Conservation (phyloP, 2,329 filamentous ascomycete genomes). For the Elsinoe necatrix region DNA sequence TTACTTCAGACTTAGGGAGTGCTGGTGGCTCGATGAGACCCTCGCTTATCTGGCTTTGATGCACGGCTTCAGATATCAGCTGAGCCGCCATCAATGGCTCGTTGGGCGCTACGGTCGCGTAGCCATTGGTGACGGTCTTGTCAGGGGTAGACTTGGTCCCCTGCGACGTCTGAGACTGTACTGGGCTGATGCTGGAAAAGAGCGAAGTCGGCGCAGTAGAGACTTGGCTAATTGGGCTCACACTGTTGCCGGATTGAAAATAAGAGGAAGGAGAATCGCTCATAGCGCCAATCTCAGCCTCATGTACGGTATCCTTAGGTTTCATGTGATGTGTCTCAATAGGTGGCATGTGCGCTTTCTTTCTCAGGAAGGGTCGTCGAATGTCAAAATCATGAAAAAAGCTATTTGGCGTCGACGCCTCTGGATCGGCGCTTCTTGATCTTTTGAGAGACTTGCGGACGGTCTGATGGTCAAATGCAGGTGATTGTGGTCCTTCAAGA, state of each 20-base stretch:
- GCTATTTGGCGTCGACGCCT: background rate
- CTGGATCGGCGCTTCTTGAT: background rate
- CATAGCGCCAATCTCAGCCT: conserved; percentile 17
- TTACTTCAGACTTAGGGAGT: conserved; percentile 23
- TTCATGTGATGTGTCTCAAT: background rate
- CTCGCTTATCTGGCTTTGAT: background rate
- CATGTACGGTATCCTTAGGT: conserved; percentile 5
- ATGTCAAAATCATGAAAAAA: conserved; percentile 3
- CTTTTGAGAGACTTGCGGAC: background rate
- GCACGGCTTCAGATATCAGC: too few species aligned
- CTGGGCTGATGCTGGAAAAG: conserved; percentile 21
- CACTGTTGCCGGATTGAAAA: conserved; percentile 15
- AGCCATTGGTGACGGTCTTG: background rate
- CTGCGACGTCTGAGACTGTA: conserved; percentile 24
- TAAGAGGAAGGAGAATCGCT: conserved; percentile 11
- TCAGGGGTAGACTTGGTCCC: conserved; percentile 18
- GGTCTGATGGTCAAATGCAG: background rate
- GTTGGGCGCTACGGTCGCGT: too few species aligned
- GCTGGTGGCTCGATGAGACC: background rate
- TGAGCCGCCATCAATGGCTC: too few species aligned
- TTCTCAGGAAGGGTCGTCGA: conserved; percentile 4
- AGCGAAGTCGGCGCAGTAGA: conserved; percentile 30
- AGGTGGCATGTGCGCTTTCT: conserved; percentile 4
- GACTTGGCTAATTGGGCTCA: conserved; percentile 25
- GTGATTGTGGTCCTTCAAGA: background rate